Evolutionary conservation across 2,329 filamentous ascomycete species (phyloP).

Genomic region (Phyllachora maydis): DNA sequence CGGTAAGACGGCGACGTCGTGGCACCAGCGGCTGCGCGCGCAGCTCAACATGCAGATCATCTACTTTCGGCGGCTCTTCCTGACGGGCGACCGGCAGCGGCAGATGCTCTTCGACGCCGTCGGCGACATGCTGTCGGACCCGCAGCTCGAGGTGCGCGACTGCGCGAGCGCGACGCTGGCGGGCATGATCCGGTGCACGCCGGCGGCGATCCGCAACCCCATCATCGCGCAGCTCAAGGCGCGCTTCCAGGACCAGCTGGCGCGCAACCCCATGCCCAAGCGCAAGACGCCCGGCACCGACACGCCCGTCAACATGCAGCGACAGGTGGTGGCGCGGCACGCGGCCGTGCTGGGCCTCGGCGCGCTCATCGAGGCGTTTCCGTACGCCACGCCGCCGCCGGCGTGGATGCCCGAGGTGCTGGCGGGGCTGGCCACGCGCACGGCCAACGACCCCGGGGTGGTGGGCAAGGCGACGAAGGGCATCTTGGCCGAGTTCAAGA

Average conservation of each 20-base stretch:
- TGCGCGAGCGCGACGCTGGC: conserved; percentile 84
- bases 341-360: conserved; percentile 84
- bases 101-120: conserved; percentile 74
- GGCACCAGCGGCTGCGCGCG: conserved; percentile 88
- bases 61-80: conserved; percentile 89
- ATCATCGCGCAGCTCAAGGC: conserved; percentile 58
- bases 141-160: conserved; percentile 82
- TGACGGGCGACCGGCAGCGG: conserved; percentile 56
- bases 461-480: conserved; percentile 92
- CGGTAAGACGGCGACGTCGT: conserved; percentile 63
- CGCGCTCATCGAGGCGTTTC: conserved; percentile 84
- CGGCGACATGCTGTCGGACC: conserved; percentile 83
- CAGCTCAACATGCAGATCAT: conserved; percentile 98
- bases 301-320: conserved; percentile 49
- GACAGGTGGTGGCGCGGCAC: conserved; percentile 64
- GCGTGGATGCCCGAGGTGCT: conserved; percentile 86
- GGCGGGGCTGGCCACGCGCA: conserved; percentile 63
- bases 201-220: conserved; percentile 53
- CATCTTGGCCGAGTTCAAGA: conserved; percentile 94
- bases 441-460: conserved; percentile 73
- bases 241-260: conserved; percentile 61
- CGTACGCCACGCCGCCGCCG: conserved; percentile 83
- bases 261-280: conserved; percentile 74
- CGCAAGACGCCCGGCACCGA: conserved; percentile 41
- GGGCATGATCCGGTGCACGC: conserved; percentile 95